phyloP scores from a whole-genome alignment of 306 rosid genomes.

The Vachellia pachyceras region DNA sequence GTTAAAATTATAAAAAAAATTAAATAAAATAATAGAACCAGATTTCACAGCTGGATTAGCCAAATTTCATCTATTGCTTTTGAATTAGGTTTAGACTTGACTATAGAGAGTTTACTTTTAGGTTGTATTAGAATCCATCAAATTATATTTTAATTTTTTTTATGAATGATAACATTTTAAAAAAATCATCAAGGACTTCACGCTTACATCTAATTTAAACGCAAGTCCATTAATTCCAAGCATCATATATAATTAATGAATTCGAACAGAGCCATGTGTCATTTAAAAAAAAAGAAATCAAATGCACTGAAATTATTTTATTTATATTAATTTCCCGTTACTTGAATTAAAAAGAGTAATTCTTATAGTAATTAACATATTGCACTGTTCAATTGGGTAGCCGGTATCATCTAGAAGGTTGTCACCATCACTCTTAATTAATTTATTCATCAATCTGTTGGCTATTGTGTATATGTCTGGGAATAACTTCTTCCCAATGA shows the following conservation, averaged over 20 bases:
- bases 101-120: background rate
- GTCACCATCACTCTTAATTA: slow-evolving; percentile 1
- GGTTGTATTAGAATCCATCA: background rate
- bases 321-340: background rate
- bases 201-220: background rate
- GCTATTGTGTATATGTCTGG: no score
- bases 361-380: background rate
- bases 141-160: background rate
- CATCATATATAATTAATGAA: background rate
- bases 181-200: background rate
- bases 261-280: background rate
- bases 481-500: no score
- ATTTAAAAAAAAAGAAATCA: background rate
- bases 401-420: background rate
- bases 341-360: background rate
- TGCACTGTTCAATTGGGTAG: background rate
- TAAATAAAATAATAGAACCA: background rate
- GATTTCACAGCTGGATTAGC: background rate
- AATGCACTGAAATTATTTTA: background rate
- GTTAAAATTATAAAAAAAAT: background rate
- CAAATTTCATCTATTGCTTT: background rate
- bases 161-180: background rate
- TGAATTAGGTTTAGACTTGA: background rate
- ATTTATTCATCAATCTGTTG: background rate
- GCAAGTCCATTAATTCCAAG: background rate